Evolutionary conservation across 1,139 yeast genomes (phyloP), one percentile per base, ranked within the genome.

Genomic region (Suzukiozyma palmioleophila): DNA sequence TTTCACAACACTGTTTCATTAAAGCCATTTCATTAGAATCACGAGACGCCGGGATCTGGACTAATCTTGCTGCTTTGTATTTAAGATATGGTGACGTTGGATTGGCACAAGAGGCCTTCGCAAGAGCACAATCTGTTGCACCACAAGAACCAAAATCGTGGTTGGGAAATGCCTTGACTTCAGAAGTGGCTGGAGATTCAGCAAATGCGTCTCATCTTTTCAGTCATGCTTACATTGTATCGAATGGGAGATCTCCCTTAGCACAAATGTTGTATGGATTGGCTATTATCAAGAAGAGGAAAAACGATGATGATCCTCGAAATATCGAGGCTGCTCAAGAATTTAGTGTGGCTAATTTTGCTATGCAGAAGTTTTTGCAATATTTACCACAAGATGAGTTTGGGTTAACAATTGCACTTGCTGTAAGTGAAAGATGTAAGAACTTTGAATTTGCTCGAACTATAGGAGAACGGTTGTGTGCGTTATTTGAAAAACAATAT

Each of bases 1-100:
- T 88, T 7, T 72, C 97, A 0, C 99, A 92, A 57, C 98, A 92
- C 60, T 88, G 97, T 57, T 87, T 85, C 51, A 85, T 94, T 49
- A 84, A 87, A 46, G 92, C 97, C 0, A 64, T 81, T 2, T 72
- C 87, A 0, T 61, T 88, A 33, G 83, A 85, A 39, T 76, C 85
- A 3, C 76, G 79, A 42, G 87, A 86, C 46, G 77, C 84, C 1
- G 64, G 65, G 16, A 75, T 83, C 6, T 92, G 97, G 97, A 75
- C 81, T 13, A 87, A 88, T 50, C 66, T 92, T 43, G 97, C 96
- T 0, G 75, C 85, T 6, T 66, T 92, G 31, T 90, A 86, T 49
- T 64, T 90, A 45, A 69, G 77, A 35, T 72, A 74, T 44, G 83
- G 82, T 4, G 97, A 90, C 54, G 52, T 71, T 5, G 81, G 77